Evolutionary conservation across 192 early-diverging fungal genomes (phyloP).

Genomic region (Podila verticillata): DNA sequence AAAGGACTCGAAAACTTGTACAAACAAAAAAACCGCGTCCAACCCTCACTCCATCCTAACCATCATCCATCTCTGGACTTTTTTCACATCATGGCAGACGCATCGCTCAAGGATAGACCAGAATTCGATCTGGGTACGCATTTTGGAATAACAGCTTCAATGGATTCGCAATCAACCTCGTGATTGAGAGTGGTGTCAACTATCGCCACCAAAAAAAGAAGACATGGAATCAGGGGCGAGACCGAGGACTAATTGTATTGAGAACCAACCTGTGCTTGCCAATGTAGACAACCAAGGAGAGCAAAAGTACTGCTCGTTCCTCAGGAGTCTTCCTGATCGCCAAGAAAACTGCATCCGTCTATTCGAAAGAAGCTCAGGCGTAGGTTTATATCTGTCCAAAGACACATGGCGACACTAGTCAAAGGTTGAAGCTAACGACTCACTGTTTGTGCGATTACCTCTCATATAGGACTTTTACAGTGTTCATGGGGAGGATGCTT

Average conservation of each 20-base stretch:
- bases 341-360: constrained; percentile 69
- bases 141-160: constrained; percentile 11
- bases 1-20: too few relatives aligned
- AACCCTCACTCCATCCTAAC: too few relatives aligned
- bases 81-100: constrained; percentile 24
- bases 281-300: constrained; percentile 53
- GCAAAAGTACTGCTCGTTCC: constrained; percentile 61
- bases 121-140: constrained; percentile 60
- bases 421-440: background rate
- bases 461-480: constrained; percentile 83
- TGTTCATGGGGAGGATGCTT: constrained; percentile 89
- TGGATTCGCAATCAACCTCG: too few relatives aligned
- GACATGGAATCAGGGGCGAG: background rate
- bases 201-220: background rate
- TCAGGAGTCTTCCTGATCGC: constrained; percentile 63
- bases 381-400: constrained; percentile 27
- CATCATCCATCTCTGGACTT: too few relatives aligned
- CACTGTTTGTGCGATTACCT: background rate
- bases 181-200: too few relatives aligned
- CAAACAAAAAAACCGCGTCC: too few relatives aligned
- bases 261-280: background rate
- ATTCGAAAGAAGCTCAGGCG: constrained; percentile 75
- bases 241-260: too few relatives aligned
- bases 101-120: constrained; percentile 56
- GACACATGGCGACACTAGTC: too few relatives aligned